Evolutionary conservation across 1,284 basidiomycete species (phyloP).

Genomic region (Anthracocystis panici-leucophaei): DNA sequence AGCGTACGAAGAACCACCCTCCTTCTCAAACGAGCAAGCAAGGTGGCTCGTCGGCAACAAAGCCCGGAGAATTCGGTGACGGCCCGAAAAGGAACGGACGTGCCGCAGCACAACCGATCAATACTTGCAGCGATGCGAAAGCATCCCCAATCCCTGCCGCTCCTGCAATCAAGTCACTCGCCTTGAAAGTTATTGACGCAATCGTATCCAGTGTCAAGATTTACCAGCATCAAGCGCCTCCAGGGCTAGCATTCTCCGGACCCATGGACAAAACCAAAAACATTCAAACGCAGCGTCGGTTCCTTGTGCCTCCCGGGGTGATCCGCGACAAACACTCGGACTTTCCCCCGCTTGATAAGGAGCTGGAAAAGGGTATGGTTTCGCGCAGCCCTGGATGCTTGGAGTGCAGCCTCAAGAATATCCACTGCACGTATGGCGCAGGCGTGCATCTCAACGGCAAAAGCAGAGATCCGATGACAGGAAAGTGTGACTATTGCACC

Average conservation of each 20-base stretch:
- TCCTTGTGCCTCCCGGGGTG: slow-evolving; percentile 13
- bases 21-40: too few relatives aligned
- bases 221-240: slow-evolving; percentile 9
- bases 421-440: slow-evolving; percentile 19
- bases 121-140: too few relatives aligned
- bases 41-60: too few relatives aligned
- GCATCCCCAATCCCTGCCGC: too few relatives aligned
- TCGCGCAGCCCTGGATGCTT: slow-evolving; percentile 12
- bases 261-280: slow-evolving; percentile 6
- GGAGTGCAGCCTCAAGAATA: slow-evolving; percentile 4
- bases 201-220: neutral
- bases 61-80: too few relatives aligned
- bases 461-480: neutral
- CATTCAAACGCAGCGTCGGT: slow-evolving; percentile 15
- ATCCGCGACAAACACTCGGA: neutral
- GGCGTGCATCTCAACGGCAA: slow-evolving; percentile 8
- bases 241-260: slow-evolving; percentile 11
- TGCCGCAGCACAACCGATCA: too few relatives aligned
- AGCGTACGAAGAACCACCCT: too few relatives aligned
- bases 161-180: neutral
- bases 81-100: too few relatives aligned
- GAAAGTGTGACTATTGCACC: slow-evolving; percentile 16
- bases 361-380: slow-evolving; percentile 6
- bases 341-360: neutral
- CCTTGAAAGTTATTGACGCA: neutral